Percentiles rank a stretch among this genome's conserved stretches.
Evolutionary conservation across 2,329 filamentous ascomycete species (phyloP).

Genomic region (Allantophomopsis cytisporea): DNA sequence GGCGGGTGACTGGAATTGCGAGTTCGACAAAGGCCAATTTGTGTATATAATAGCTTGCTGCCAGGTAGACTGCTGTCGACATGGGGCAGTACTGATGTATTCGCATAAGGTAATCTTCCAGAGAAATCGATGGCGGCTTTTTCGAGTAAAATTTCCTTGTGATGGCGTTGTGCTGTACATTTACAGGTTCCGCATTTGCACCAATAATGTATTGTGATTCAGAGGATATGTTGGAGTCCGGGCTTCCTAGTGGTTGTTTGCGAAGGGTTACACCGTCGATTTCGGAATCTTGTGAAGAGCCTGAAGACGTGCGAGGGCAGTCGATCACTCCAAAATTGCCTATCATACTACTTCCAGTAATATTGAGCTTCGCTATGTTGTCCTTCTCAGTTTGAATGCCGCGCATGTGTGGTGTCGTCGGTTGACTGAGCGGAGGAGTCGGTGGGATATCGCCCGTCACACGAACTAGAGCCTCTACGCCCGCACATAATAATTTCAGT

Average conservation of each 20-base stretch:
- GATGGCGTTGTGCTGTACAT: slow-evolving; percentile 72
- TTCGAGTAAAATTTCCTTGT: slow-evolving; percentile 91
- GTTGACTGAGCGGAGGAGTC: slow-evolving; percentile 56
- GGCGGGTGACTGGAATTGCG: slow-evolving; percentile 64
- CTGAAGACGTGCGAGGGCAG: slow-evolving; percentile 15
- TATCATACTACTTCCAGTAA: not conserved
- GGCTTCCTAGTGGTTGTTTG: slow-evolving; percentile 14
- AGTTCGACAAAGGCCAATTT: slow-evolving; percentile 65
- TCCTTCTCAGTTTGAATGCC: slow-evolving; percentile 49
- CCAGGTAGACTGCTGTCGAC: slow-evolving; percentile 86
- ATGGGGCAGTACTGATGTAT: slow-evolving; percentile 88
- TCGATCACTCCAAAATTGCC: slow-evolving; percentile 20
- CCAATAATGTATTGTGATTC: slow-evolving; percentile 42
- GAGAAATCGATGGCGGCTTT: slow-evolving; percentile 65
- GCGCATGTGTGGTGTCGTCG: slow-evolving; percentile 50
- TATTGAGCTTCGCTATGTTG: slow-evolving; percentile 32
- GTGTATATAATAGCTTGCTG: slow-evolving; percentile 78
- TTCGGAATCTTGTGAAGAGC: slow-evolving; percentile 15
- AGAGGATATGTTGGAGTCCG: slow-evolving; percentile 9
- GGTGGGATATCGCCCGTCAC: slow-evolving; percentile 68
- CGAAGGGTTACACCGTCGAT: slow-evolving; percentile 43
- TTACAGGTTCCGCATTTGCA: slow-evolving; percentile 58
- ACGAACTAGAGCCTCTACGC: slow-evolving; percentile 56
- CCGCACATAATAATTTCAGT: slow-evolving; percentile 63
- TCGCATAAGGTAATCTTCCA: slow-evolving; percentile 74